A percentile compares a stretch with the other conserved stretches of the same genome.
Conservation (phyloP, 441 rosid species). For the Mallotus japonicus region DNA sequence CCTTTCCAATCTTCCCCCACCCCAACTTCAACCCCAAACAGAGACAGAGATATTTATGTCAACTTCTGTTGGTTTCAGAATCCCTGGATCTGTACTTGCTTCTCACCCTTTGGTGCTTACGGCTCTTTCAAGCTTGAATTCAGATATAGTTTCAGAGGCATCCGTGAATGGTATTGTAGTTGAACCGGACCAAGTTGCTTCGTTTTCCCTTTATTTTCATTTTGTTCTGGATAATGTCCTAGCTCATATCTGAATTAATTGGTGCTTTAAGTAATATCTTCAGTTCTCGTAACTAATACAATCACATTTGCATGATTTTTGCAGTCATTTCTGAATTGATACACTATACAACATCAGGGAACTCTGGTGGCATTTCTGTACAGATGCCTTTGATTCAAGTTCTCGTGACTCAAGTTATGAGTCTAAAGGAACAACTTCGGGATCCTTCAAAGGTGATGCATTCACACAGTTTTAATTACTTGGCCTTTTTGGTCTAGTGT, state of each 20-base stretch:
- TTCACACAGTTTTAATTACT: conserved; percentile 9
- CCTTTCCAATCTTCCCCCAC: no score
- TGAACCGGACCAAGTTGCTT: conserved; percentile 1
- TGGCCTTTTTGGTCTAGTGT: neutral
- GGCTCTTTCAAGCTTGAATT: conserved; percentile 87
- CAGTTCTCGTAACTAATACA: conserved; percentile 9
- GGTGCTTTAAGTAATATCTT: conserved; percentile 5
- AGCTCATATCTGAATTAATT: neutral
- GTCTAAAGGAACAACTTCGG: conserved; percentile 69
- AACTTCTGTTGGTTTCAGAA: conserved; percentile 57
- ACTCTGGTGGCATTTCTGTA: conserved; percentile 76
- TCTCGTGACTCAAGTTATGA: conserved; percentile 90
- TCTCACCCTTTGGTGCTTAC: conserved; percentile 85
- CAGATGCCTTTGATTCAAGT: conserved; percentile 94
- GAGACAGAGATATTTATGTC: conserved; percentile 18
- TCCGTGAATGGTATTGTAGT: conserved; percentile 82
- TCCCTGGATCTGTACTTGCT: conserved; percentile 86
- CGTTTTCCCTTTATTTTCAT: neutral
- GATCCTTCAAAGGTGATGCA: conserved; percentile 85
- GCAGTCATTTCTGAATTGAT: conserved; percentile 94
- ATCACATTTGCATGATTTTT: conserved; percentile 27
- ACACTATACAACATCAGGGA: conserved; percentile 75
- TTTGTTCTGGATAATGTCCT: neutral
- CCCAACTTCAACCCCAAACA: no score
- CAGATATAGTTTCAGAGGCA: conserved; percentile 93